Evolutionary conservation across 2,329 filamentous ascomycete species (phyloP), one percentile per base, ranked within the genome.

Genomic region (Penicillium frequentans): DNA sequence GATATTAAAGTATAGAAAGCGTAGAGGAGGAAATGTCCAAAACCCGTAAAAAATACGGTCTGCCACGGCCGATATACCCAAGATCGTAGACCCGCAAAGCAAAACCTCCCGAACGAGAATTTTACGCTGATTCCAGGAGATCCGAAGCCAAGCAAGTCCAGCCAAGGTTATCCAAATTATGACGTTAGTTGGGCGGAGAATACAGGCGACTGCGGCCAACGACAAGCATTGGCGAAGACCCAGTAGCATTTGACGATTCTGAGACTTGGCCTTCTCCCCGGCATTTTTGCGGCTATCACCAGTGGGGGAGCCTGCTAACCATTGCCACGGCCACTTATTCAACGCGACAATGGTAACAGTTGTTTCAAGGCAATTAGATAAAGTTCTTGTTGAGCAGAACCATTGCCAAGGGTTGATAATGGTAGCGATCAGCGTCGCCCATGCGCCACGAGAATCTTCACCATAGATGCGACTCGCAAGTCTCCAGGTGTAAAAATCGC

Each of bases 351-450:
- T 81, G 5, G 93, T 97, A 65, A 99, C 77, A 0, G 90, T 90
- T n/a, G 89, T 91, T 79, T 99, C 95, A 5, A 98, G 79, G 52
- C 88, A 95, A 76, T 99, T 99, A 54, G 93, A 97, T 69, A 99
- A 89, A 1, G 95, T 96, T 48, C 95, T 85, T 0, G 92, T 93
- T 1, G 92, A 95, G 76, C 89, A 95, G 75, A 95, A 98, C 90
- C 91, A 98, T 73, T 97, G 91, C 92, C 95, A 99, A 8, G 95
- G 91, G 74, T 87, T 96, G 67, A 87, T 79, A 44, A 90, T 74
- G 3, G 86, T 87, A 75, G 95, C 82, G 57, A 84, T 82, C 46
- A 96, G 79, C 64, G 89, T 84, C 62, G 88, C 85, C 79, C 85
- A 88, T 46, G 90, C 82, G 46, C 83, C 81, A 65, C 57, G 62